Conservation (phyloP, 768 basidiomycete species). For the Amanita inopinata region DNA sequence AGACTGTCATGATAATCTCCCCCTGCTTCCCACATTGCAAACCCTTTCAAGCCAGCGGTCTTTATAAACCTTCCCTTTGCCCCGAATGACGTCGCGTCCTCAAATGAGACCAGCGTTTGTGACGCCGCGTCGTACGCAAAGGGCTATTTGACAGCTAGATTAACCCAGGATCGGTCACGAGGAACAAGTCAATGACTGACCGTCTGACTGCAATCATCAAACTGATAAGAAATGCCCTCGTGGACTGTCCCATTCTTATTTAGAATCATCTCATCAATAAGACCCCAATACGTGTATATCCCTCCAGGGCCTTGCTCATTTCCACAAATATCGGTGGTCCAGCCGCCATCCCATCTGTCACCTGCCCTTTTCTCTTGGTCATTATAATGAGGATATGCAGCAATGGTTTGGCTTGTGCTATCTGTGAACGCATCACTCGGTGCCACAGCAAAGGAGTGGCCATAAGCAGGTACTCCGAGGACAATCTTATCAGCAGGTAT, state of each 20-base stretch:
- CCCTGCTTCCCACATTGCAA: slow-evolving; percentile 65
- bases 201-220: slow-evolving; percentile 65
- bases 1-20: slow-evolving; percentile 55
- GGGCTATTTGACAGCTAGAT: slow-evolving; percentile 33
- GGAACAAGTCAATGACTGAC: slow-evolving; percentile 28
- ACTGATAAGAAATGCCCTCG: slow-evolving; percentile 39
- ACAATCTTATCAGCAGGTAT: slow-evolving; percentile 66
- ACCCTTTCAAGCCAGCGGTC: slow-evolving; percentile 44
- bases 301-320: slow-evolving; percentile 40
- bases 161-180: background rate
- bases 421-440: slow-evolving; percentile 24
- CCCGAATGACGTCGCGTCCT: slow-evolving; percentile 48
- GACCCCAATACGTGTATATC: slow-evolving; percentile 52
- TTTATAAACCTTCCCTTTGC: slow-evolving; percentile 56
- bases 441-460: slow-evolving; percentile 56
- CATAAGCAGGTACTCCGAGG: slow-evolving; percentile 79
- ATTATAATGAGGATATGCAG: slow-evolving; percentile 45
- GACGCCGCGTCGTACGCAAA: slow-evolving; percentile 51
- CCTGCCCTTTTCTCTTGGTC: slow-evolving; percentile 32
- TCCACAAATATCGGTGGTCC: slow-evolving; percentile 51
- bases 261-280: slow-evolving; percentile 49
- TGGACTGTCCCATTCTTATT: slow-evolving; percentile 29
- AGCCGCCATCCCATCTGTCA: slow-evolving; percentile 46
- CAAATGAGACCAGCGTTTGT: slow-evolving; percentile 55
- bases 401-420: slow-evolving; percentile 23